A percentile compares a stretch with the other conserved stretches of the same genome.
These are phyloP conservation scores for Rhizopogon salebrosus DNA, from an alignment of 768 basidiomycete genomes.

Conservation along the genomic window DNA sequence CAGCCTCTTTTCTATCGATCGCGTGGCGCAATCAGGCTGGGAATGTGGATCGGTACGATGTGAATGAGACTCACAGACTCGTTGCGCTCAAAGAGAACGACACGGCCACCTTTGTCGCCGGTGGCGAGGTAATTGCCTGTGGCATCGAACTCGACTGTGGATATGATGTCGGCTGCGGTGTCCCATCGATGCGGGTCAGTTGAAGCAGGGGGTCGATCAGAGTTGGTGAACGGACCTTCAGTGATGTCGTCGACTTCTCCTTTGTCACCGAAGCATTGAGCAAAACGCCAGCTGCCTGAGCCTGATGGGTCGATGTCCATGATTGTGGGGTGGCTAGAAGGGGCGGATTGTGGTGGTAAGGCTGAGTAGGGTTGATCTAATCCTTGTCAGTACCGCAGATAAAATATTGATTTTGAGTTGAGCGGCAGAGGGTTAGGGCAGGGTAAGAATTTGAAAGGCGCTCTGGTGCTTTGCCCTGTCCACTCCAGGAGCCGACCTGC, in stretches of 20 bases:
- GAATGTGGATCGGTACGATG: slow-evolving; percentile 3
- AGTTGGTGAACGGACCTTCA: slow-evolving; percentile 62
- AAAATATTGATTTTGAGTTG: background rate
- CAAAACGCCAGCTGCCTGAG: slow-evolving; percentile 95
- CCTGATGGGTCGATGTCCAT: slow-evolving; percentile 85
- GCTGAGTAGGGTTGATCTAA: slow-evolving; percentile 1
- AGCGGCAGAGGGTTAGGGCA: background rate
- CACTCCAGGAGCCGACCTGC: slow-evolving; percentile 13
- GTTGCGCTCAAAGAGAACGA: slow-evolving; percentile 97
- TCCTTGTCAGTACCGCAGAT: slow-evolving; percentile 1
- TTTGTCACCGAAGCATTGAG: slow-evolving; percentile 99
- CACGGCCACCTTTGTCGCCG: slow-evolving; percentile 98
- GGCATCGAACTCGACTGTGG: slow-evolving; percentile 99
- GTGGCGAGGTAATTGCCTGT: slow-evolving; percentile 99
- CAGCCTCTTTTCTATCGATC: slow-evolving; percentile 92
- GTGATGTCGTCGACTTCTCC: slow-evolving; percentile 99
- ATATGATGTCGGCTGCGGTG: slow-evolving; percentile 94
- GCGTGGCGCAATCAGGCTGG: slow-evolving; percentile 27
- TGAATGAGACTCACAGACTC: slow-evolving; percentile 65
- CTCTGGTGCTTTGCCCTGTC: slow-evolving; percentile 1
- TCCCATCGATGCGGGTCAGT: slow-evolving; percentile 3
- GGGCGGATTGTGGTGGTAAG: slow-evolving; percentile 1
- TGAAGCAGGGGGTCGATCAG: slow-evolving; percentile 17
- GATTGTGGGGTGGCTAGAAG: slow-evolving; percentile 25
- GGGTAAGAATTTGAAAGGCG: background rate